These are phyloP conservation scores for Aspergillus oerlinghausenensis DNA, from an alignment of 2,329 filamentous ascomycete species.

Conservation along the genomic window DNA sequence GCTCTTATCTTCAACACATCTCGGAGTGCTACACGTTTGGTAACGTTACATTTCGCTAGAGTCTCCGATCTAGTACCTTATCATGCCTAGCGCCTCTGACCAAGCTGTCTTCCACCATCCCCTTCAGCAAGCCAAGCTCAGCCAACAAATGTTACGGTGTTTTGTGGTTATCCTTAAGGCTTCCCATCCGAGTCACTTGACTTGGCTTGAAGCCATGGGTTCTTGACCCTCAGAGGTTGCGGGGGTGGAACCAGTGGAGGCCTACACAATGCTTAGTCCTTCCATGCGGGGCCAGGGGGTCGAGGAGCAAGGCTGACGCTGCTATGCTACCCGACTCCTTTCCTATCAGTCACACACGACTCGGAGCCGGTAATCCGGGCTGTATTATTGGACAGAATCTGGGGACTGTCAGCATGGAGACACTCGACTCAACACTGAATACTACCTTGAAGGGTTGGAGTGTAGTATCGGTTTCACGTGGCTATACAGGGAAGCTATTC, in stretches of 20 bases:
- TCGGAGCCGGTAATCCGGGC: not conserved
- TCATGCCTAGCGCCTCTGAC: not conserved
- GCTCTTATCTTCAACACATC: not conserved
- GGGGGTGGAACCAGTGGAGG: not conserved
- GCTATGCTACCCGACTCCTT: not conserved
- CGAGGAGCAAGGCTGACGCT: not conserved
- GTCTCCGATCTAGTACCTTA: not conserved
- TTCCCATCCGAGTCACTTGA: not conserved
- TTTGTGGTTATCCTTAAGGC: not conserved
- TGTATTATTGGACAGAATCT: not conserved
- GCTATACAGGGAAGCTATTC: not conserved
- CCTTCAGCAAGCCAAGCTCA: not conserved
- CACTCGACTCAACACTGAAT: not conserved
- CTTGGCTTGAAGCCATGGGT: not conserved
- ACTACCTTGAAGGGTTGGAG: not conserved
- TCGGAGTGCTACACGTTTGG: not conserved
- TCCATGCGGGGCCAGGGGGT: not conserved
- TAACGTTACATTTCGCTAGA: not conserved
- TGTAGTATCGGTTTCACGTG: not conserved
- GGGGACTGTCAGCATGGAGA: not conserved
- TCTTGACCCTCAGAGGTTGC: not conserved
- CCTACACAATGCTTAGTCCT: too few species aligned
- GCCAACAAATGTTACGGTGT: not conserved
- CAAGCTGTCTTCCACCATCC: not conserved
- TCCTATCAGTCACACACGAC: not conserved